These are phyloP conservation scores for Amanita muscaria DNA, from an alignment of 768 basidiomycete genomes.

Conservation along the genomic window DNA sequence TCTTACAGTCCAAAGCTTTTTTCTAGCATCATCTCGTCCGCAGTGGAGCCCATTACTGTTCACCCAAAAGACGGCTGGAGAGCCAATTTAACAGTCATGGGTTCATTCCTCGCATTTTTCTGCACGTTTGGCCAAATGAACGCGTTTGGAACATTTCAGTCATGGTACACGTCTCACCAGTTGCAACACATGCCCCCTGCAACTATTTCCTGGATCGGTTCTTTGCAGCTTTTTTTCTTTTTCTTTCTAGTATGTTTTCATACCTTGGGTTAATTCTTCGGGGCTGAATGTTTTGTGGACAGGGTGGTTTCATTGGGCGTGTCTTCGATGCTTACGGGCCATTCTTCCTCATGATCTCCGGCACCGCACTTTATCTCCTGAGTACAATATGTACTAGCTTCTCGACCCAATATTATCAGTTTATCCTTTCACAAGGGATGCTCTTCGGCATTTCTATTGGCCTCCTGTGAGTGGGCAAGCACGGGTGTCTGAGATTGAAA, in stretches of 20 bases:
- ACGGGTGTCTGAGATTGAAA: neutral
- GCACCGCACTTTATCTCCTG: slow-evolving; percentile 37
- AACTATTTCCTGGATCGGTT: slow-evolving; percentile 65
- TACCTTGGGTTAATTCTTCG: neutral
- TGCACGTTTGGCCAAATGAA: slow-evolving; percentile 67
- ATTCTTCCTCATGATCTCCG: slow-evolving; percentile 39
- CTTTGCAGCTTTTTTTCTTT: slow-evolving; percentile 58
- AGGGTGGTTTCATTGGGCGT: slow-evolving; percentile 58
- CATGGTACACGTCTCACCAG: slow-evolving; percentile 58
- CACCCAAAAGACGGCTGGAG: slow-evolving; percentile 2
- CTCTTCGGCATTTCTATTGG: slow-evolving; percentile 60
- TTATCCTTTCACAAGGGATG: slow-evolving; percentile 53
- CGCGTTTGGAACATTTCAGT: slow-evolving; percentile 65
- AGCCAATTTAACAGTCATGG: slow-evolving; percentile 45
- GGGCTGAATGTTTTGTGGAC: slow-evolving; percentile 1
- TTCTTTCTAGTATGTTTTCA: slow-evolving; percentile 50
- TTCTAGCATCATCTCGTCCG: neutral
- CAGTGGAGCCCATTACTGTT: neutral
- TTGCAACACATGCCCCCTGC: slow-evolving; percentile 40
- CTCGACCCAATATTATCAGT: slow-evolving; percentile 49
- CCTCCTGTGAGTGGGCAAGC: slow-evolving; percentile 40
- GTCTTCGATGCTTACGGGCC: slow-evolving; percentile 57
- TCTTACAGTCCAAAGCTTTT: neutral
- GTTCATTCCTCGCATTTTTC: slow-evolving; percentile 58
- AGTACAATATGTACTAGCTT: slow-evolving; percentile 57